Conservation (phyloP, 805 yeast species). For the Cyberlindnera nakhonratchasimensis region DNA sequence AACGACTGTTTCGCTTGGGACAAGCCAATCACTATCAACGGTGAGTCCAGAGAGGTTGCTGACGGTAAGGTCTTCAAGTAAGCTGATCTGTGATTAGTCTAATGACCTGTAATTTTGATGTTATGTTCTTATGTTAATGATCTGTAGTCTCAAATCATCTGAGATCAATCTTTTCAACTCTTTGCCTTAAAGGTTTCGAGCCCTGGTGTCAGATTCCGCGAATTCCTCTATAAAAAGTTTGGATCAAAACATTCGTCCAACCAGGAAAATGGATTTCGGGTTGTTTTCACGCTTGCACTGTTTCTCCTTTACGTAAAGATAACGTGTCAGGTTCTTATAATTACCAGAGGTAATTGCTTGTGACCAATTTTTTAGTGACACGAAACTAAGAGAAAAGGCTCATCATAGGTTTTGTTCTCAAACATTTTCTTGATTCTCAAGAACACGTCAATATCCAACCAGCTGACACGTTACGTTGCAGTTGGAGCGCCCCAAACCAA, state of each 20-base stretch:
- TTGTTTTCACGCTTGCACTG: not conserved
- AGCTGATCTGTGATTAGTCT: constrained; percentile 19
- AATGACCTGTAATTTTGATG: constrained; percentile 6
- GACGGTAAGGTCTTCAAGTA: constrained; percentile 98
- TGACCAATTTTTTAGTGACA: too few relatives aligned
- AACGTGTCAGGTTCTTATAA: too few relatives aligned
- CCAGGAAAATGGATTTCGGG: not conserved
- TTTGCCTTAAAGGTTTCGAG: not conserved
- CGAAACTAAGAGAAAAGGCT: too few relatives aligned
- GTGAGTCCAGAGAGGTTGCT: constrained; percentile 81
- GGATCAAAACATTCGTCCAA: constrained; percentile 6
- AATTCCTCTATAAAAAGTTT: constrained; percentile 1
- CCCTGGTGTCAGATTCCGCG: not conserved
- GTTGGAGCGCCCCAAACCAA: not conserved
- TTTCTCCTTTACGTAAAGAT: not conserved
- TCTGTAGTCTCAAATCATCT: not conserved
- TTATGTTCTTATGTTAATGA: constrained; percentile 1
- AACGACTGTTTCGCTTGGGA: constrained; percentile 98
- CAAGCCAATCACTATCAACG: constrained; percentile 78
- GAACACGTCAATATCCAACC: not conserved
- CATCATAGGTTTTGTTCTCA: too few relatives aligned
- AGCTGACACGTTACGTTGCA: constrained; percentile 1
- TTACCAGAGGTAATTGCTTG: too few relatives aligned
- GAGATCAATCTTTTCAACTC: too few relatives aligned
- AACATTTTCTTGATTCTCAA: not conserved